phyloP scores from a whole-genome alignment of 139 green algal genomes.

The Gonium pectorale region DNA sequence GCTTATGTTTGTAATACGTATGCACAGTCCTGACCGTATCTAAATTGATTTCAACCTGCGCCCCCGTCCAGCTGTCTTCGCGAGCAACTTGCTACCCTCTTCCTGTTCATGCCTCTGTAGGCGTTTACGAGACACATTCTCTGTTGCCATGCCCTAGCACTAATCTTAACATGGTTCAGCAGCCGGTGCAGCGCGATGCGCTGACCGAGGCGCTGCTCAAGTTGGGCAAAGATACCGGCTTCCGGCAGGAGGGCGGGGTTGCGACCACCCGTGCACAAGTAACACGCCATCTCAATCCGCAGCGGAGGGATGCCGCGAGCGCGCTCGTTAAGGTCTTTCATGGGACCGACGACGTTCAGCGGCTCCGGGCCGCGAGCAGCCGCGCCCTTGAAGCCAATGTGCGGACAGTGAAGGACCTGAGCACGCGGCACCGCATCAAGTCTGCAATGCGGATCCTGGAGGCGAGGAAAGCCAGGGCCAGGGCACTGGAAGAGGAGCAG shows the following conservation, averaged over 20 bases:
- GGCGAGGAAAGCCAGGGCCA: not conserved
- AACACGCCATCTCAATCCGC: not conserved
- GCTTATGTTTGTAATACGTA: too few species aligned
- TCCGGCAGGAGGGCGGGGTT: not conserved
- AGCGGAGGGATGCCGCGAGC: not conserved
- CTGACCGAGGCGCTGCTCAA: not conserved
- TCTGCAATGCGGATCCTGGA: not conserved
- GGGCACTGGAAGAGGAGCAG: slow-evolving; percentile 15
- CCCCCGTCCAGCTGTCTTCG: too few species aligned
- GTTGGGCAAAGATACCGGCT: slow-evolving; percentile 8
- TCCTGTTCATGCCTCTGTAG: too few species aligned
- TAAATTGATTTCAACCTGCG: too few species aligned
- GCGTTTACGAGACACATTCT: too few species aligned
- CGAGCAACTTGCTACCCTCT: too few species aligned
- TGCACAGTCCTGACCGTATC: too few species aligned
- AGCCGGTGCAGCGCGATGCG: not conserved
- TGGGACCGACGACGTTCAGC: not conserved
- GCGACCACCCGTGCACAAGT: not conserved
- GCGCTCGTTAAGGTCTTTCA: not conserved
- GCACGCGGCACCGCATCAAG: not conserved
- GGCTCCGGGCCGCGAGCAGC: not conserved
- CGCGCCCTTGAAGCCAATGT: not conserved
- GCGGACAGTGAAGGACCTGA: not conserved
- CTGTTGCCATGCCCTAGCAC: too few species aligned
- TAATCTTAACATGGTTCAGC: slow-evolving; percentile 19